Evolutionary conservation across 306 rosid genomes (phyloP).

Genomic region (Cotoneaster glaucophyllus): DNA sequence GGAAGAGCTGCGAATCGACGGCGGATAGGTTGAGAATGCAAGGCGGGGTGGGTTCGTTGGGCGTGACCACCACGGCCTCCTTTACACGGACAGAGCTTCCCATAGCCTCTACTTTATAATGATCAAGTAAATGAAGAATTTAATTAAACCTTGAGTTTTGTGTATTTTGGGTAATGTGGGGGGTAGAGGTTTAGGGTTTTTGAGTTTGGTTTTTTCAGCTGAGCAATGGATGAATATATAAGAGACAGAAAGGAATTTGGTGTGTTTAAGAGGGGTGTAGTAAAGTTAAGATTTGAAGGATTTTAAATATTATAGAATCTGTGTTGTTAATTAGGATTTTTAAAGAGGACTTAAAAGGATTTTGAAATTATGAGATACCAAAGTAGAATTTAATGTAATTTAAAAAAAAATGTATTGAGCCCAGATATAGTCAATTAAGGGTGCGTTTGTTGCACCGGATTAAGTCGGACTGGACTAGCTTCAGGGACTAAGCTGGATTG

Average conservation of each 20-base stretch:
- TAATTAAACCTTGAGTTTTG: not conserved
- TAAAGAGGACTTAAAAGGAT: too few relatives aligned
- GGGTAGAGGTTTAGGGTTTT: not conserved
- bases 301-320: too few relatives aligned
- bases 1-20: slow-evolving; percentile 80
- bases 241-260: slow-evolving; percentile 5
- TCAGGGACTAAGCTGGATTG: too few relatives aligned
- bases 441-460: too few relatives aligned
- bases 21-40: slow-evolving; percentile 55
- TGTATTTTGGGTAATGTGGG: not conserved
- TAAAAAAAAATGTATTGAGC: too few relatives aligned
- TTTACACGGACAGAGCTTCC: slow-evolving; percentile 47
- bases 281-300: not conserved
- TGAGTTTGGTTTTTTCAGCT: not conserved
- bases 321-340: not conserved
- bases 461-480: too few relatives aligned
- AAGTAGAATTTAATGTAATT: too few relatives aligned
- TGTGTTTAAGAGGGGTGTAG: slow-evolving; percentile 1
- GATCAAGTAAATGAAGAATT: not conserved
- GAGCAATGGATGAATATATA: not conserved
- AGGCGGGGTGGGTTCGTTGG: slow-evolving; percentile 63
- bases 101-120: slow-evolving; percentile 22
- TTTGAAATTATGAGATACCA: too few relatives aligned
- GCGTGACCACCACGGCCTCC: slow-evolving; percentile 48
- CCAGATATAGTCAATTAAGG: too few relatives aligned